Evolutionary conservation across 352 stramenopile species (phyloP).

Genomic region (Phytophthora cajani): DNA sequence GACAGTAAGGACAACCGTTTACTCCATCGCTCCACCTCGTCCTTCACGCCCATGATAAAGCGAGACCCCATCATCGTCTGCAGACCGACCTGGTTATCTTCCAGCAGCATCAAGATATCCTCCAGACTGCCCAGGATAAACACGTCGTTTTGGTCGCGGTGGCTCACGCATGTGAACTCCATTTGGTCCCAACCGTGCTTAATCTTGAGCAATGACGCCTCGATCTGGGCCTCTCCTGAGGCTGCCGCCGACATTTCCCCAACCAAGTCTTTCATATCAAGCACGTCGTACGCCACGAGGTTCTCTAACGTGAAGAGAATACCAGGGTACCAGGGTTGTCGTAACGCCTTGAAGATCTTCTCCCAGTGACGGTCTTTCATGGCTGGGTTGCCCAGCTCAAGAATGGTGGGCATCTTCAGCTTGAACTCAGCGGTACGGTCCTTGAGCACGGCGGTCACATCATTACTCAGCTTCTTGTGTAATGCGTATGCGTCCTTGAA

Average conservation of each 20-base stretch:
- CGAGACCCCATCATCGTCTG: slow-evolving; percentile 94
- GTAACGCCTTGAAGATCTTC: slow-evolving; percentile 92
- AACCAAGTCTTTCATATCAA: slow-evolving; percentile 91
- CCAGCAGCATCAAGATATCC: slow-evolving; percentile 88
- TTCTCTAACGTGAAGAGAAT: slow-evolving; percentile 92
- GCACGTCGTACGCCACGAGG: slow-evolving; percentile 85
- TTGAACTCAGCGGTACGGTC: slow-evolving; percentile 92
- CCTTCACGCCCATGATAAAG: slow-evolving; percentile 92
- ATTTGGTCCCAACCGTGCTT: slow-evolving; percentile 90
- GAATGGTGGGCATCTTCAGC: slow-evolving; percentile 89
- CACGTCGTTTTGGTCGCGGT: slow-evolving; percentile 87
- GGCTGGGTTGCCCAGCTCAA: slow-evolving; percentile 90
- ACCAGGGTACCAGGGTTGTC: slow-evolving; percentile 89
- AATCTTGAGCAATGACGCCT: slow-evolving; percentile 90
- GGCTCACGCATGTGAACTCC: slow-evolving; percentile 83
- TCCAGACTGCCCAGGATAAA: slow-evolving; percentile 93
- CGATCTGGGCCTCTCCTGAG: slow-evolving; percentile 91
- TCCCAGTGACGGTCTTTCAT: slow-evolving; percentile 97
- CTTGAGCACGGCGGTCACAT: slow-evolving; percentile 89
- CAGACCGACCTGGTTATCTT: slow-evolving; percentile 93
- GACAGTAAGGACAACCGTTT: slow-evolving; percentile 88
- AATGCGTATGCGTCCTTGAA: slow-evolving; percentile 91
- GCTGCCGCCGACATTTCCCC: slow-evolving; percentile 85
- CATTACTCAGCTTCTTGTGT: slow-evolving; percentile 93
- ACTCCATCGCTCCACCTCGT: slow-evolving; percentile 91